Base-by-base conservation (phyloP, 805 yeast species). In the Sungouiella thailandica region DNA sequence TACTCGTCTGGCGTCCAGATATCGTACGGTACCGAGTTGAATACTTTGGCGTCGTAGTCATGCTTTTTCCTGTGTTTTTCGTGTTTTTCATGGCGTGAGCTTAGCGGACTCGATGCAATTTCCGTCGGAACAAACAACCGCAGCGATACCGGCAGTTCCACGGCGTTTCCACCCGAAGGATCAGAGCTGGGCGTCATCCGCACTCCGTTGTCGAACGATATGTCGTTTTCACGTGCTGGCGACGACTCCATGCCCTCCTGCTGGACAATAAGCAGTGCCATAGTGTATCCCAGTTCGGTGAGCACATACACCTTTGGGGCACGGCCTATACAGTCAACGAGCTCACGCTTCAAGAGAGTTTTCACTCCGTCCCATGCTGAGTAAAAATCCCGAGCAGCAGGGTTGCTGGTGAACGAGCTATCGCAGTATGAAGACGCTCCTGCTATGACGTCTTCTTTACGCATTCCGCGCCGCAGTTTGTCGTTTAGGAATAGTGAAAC, bases 281-380 rank as follows among this genome's bases (percentile, higher is more conserved):
- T 57, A 13, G 62, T 71, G 2, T 58, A 47, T 0, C 97, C 97
- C 31, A 70, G 75, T 7, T 80, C 87, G 0, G 94, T 85, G 15
- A 89, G 57, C 28, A 57, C 68, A 53, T 78, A 87, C 16, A 69
- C 53, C 23, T 65, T 62, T 0, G 90, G 89, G 1, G 53, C 40
- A 20, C 80, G 62, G 0, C 85, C 88, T 4, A 60, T 54, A 2
- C 60, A 58, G 10, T 58, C 60, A 0, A 89, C 80, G 23, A 83
- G 60, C 11, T 72, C 83, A 33, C 82, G 72, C 18, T 69, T 74
- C 13, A 76, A 49, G 35, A 90, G 60, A 1, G 80, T 77, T 39
- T 80, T 81, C 23, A 80, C 63, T 7, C 85, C 68, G 13, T 62
- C 65, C 95, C 95, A 86, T 0, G 94, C 90, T 2, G 86, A 76